A percentile compares a stretch with the other conserved stretches of the same genome.
Evolutionary conservation across 768 basidiomycete genomes (phyloP).

Genomic region (Pholiota molesta): DNA sequence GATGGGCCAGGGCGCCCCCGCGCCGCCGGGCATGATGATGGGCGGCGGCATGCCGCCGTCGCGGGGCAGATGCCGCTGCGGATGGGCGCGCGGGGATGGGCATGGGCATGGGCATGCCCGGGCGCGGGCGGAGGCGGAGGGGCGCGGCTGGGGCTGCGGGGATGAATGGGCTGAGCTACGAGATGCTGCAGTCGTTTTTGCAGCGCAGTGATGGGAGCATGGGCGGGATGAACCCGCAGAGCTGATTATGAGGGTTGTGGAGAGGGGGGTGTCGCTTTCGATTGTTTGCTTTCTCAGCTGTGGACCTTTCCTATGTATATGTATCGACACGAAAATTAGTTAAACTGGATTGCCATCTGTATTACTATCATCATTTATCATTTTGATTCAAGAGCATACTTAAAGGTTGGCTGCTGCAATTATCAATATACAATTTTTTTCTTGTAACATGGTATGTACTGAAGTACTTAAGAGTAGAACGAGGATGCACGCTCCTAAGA

Average conservation of each 20-base stretch:
- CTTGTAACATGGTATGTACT: too few relatives aligned
- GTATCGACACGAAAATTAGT: neutral
- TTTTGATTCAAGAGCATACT: neutral
- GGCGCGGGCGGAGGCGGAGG: neutral
- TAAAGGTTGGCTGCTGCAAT: too few relatives aligned
- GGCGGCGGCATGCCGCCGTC: constrained; percentile 13
- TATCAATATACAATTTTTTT: too few relatives aligned
- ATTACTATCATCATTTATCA: neutral
- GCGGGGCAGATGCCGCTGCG: constrained; percentile 10
- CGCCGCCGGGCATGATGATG: constrained; percentile 3
- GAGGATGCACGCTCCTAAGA: too few relatives aligned
- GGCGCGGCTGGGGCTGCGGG: neutral
- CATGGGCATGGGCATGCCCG: neutral
- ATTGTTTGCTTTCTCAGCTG: neutral
- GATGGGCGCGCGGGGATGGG: constrained; percentile 1
- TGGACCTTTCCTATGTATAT: neutral
- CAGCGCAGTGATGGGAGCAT: constrained; percentile 35
- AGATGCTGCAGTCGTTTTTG: constrained; percentile 48
- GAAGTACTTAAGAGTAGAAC: too few relatives aligned
- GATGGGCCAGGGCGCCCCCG: constrained; percentile 17
- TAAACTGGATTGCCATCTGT: neutral
- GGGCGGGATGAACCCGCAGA: constrained; percentile 11
- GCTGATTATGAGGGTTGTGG: neutral
- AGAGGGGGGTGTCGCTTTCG: neutral
- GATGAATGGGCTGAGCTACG: constrained; percentile 33